Conservation (phyloP, 1,139 yeast genomes). For the Blastobotrys illinoisensis region DNA sequence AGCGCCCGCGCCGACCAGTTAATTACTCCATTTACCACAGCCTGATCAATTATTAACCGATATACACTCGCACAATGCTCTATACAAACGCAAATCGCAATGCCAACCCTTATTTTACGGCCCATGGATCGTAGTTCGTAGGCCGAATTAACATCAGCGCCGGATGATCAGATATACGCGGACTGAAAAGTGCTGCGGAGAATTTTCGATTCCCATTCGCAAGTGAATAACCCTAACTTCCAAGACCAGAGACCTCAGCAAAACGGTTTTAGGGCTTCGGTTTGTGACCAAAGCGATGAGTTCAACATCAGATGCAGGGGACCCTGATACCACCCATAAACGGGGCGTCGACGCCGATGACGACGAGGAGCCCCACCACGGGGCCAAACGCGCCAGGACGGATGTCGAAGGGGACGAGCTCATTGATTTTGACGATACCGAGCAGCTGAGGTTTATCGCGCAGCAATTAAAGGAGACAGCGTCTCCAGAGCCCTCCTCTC, state of each 20-base stretch:
- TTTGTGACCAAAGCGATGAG: not conserved
- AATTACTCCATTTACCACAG: too few relatives aligned
- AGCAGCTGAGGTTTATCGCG: not conserved
- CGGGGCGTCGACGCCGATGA: slow-evolving; percentile 2
- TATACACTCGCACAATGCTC: too few relatives aligned
- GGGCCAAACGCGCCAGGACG: slow-evolving; percentile 1
- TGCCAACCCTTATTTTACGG: too few relatives aligned
- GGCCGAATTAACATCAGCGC: not conserved
- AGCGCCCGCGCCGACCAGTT: too few relatives aligned
- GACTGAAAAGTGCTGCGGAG: not conserved
- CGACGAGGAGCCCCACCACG: not conserved
- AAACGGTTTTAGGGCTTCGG: not conserved
- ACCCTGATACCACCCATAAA: not conserved
- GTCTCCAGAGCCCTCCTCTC: not conserved
- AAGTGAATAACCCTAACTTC: not conserved
- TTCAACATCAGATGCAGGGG: slow-evolving; percentile 3
- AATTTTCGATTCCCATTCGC: not conserved
- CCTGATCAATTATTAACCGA: too few relatives aligned
- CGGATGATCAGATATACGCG: not conserved
- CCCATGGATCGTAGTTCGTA: too few relatives aligned
- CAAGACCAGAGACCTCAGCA: not conserved
- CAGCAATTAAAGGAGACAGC: not conserved
- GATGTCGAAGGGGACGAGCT: slow-evolving; percentile 2
- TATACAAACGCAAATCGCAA: too few relatives aligned
- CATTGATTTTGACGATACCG: not conserved